phyloP scores from a whole-genome alignment of 2,329 filamentous ascomycete species.

The Ascochyta lentis region DNA sequence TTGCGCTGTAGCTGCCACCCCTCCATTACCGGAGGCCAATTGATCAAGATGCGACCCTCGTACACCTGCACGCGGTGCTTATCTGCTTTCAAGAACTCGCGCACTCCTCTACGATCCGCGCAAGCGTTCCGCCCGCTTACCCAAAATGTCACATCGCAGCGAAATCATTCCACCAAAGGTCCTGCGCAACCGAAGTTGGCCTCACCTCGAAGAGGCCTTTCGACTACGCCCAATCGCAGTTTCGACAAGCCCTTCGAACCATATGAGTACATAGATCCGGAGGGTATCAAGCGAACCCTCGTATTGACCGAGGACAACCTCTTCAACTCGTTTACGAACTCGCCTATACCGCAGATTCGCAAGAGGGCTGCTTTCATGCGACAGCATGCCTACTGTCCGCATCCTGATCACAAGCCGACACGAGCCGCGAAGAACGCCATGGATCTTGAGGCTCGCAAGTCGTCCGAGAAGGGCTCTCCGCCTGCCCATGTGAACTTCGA shows the following conservation, averaged over 20 bases:
- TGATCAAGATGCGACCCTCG: constrained; percentile 45
- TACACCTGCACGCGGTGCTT: constrained; percentile 53
- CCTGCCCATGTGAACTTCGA: constrained; percentile 90
- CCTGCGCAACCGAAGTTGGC: constrained; percentile 32
- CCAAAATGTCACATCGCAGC: constrained; percentile 32
- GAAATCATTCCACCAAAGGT: constrained; percentile 45
- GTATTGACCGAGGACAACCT: constrained; percentile 77
- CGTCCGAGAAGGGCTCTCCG: constrained; percentile 62
- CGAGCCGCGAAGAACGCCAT: constrained; percentile 69
- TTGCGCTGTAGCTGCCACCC: constrained; percentile 3
- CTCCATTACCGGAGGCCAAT: constrained; percentile 13
- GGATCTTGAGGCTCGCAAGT: constrained; percentile 68
- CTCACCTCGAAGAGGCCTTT: constrained; percentile 36
- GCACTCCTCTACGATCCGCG: constrained; percentile 36
- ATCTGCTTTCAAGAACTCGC: constrained; percentile 39
- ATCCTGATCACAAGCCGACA: constrained; percentile 83
- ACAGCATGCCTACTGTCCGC: constrained; percentile 91
- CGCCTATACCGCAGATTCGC: constrained; percentile 86
- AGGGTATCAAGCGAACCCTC: constrained; percentile 41
- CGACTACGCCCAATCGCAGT: constrained; percentile 38
- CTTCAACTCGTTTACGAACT: constrained; percentile 90
- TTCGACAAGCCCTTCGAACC: constrained; percentile 43
- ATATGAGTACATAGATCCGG: constrained; percentile 45
- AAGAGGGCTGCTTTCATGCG: constrained; percentile 88
- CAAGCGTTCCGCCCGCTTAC: constrained; percentile 31